phyloP scores from a whole-genome alignment of 148 eudicot genomes.

The Camellia sinensis region DNA sequence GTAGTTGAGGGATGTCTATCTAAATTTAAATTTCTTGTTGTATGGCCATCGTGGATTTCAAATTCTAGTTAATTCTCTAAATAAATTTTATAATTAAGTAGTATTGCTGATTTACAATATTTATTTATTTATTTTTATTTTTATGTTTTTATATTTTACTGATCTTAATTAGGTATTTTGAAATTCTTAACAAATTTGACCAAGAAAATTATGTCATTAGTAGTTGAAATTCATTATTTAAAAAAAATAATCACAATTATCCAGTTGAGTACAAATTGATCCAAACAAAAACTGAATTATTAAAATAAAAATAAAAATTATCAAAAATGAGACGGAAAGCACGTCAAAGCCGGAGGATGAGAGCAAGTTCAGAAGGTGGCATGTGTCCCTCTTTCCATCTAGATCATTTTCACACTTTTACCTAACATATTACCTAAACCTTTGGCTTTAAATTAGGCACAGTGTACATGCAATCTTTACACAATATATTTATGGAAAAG shows the following conservation, averaged over 20 bases:
- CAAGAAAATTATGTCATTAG: neutral
- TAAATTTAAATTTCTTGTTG: too few species aligned
- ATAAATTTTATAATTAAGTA: too few species aligned
- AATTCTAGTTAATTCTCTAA: too few species aligned
- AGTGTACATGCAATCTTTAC: neutral
- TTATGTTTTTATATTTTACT: too few species aligned
- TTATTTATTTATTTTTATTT: too few species aligned
- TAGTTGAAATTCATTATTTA: neutral
- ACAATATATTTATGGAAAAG: too few species aligned
- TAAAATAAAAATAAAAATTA: neutral
- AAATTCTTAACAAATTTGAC: too few species aligned
- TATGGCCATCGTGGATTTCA: too few species aligned
- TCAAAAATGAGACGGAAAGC: neutral
- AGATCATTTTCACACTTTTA: neutral
- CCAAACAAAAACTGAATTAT: neutral
- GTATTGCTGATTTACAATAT: too few species aligned
- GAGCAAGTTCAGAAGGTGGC: slow-evolving; percentile 12
- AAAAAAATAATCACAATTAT: neutral
- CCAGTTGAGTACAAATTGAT: too few species aligned
- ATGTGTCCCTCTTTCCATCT: neutral
- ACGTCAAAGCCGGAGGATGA: neutral
- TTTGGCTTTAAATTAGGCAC: slow-evolving; percentile 1
- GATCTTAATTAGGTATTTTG: too few species aligned
- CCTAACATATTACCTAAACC: slow-evolving; percentile 17
- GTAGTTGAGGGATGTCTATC: too few species aligned